A percentile compares a stretch with the other conserved stretches of the same genome.
Evolutionary conservation across 306 rosid species (phyloP).

Genomic region (Pachyrhizus erosus): DNA sequence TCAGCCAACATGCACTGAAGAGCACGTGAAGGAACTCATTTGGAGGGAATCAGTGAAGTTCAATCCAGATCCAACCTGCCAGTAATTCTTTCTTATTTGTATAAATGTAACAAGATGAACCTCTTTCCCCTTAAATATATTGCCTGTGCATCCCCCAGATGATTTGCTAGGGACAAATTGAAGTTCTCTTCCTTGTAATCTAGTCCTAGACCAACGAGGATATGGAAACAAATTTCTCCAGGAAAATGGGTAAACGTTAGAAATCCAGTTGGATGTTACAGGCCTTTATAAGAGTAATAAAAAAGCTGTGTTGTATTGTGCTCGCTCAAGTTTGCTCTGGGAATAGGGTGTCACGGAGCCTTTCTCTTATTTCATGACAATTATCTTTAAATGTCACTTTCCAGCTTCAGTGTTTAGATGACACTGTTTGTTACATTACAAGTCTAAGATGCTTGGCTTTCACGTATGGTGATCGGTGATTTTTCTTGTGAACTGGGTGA

Average conservation of each 20-base stretch:
- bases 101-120: slow-evolving; percentile 47
- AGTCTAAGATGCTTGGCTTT: slow-evolving; percentile 20
- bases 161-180: slow-evolving; percentile 45
- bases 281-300: slow-evolving; percentile 47
- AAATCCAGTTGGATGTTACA: slow-evolving; percentile 39
- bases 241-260: slow-evolving; percentile 36
- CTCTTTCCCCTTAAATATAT: slow-evolving; percentile 36
- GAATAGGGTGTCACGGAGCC: slow-evolving; percentile 19
- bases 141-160: slow-evolving; percentile 45
- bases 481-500: slow-evolving; percentile 36
- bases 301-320: slow-evolving; percentile 41
- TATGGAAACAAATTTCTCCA: slow-evolving; percentile 41
- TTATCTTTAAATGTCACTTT: slow-evolving; percentile 43
- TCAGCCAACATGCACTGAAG: slow-evolving; percentile 92
- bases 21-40: slow-evolving; percentile 92
- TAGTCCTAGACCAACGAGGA: slow-evolving; percentile 38
- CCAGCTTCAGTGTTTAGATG: slow-evolving; percentile 31
- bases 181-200: slow-evolving; percentile 50
- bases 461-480: not conserved
- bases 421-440: slow-evolving; percentile 20
- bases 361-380: slow-evolving; percentile 41
- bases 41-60: slow-evolving; percentile 91
- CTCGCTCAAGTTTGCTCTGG: slow-evolving; percentile 42
- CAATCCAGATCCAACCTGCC: slow-evolving; percentile 85
- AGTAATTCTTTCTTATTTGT: slow-evolving; percentile 52